Base-by-base conservation (phyloP, 257 asterid genomes). In the Osmanthus fragrans region DNA sequence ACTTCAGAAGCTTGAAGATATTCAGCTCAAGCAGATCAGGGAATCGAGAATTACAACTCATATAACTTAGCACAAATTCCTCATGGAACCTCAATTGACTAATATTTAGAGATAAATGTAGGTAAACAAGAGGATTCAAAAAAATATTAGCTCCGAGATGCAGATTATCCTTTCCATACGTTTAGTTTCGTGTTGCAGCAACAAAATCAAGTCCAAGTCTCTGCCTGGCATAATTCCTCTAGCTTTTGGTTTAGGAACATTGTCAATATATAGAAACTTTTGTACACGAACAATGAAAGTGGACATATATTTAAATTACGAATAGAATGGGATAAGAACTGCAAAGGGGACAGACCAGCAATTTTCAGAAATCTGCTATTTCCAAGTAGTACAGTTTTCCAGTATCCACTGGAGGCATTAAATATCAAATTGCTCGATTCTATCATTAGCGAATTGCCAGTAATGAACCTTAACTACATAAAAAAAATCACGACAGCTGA, bases 21-120 rank as follows among this genome's bases (percentile, higher is more conserved):
- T 37, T 45, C 39, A 75, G 45, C 74, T 9, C 16, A 27, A 69
- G 7, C 34, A 39, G 21, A 70, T n/a, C 72, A 21, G 21, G 39
- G 7, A 71, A 39, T 23, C 67, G 68, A 71, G 58, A 30, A 69
- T 72, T 45, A 47, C 9, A 58, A 66, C 58, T 54, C 70, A 45
- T 7, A 3, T 65, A 19, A 54, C 11, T 18, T 4, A 19, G 64
- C 64, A 54, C 11, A 54, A 60, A 23, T 60, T 60, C 68, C 68
- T 7, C 68, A 3, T 23, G 33, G 33, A 60, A 60, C 68, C 7
- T 25, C 23, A 21, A n/a, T 54, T 5, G 27, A 18, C 12, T 13
- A 47, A 47, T 47, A 47, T 47, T 47, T 47, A 47, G n/a, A 54
- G 27, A 18, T n/a, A 54, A n/a, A 54, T 54, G 27, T 54, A 6